Percentiles rank a stretch among this genome's conserved stretches.
These are phyloP conservation scores for Rhododendron griersonianum DNA, from an alignment of 148 eudicot genomes.

Conservation along the genomic window DNA sequence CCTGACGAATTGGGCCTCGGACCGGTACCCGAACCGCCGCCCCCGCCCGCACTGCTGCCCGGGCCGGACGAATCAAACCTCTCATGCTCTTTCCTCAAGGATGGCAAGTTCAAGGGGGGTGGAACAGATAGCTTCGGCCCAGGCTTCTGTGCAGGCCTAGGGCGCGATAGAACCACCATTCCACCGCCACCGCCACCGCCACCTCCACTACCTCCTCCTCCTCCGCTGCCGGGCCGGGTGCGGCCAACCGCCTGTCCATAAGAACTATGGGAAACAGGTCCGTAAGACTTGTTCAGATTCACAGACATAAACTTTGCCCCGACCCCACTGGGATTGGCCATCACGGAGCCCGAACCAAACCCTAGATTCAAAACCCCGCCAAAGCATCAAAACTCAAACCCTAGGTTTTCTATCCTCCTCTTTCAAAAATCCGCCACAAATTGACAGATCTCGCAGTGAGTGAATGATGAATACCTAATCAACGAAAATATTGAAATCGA, in stretches of 20 bases:
- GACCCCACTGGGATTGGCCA: constrained; percentile 78
- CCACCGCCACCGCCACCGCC: constrained; percentile 39
- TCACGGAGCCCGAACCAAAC: constrained; percentile 34
- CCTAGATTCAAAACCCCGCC: constrained; percentile 33
- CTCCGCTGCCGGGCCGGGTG: constrained; percentile 28
- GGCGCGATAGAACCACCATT: constrained; percentile 83
- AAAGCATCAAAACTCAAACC: constrained; percentile 51
- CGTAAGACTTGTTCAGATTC: constrained; percentile 92
- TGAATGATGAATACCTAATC: constrained; percentile 19
- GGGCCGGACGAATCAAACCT: constrained; percentile 69
- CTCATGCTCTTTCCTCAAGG: constrained; percentile 91
- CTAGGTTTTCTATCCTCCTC: constrained; percentile 1
- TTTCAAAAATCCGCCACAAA: constrained; percentile 4
- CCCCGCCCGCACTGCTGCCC: constrained; percentile 48
- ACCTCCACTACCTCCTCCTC: constrained; percentile 9
- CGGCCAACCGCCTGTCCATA: constrained; percentile 46
- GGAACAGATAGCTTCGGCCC: constrained; percentile 86
- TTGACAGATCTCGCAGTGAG: constrained; percentile 17
- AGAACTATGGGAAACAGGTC: constrained; percentile 43
- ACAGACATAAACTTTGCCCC: constrained; percentile 71
- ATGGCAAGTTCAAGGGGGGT: constrained; percentile 99
- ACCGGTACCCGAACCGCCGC: constrained; percentile 46
- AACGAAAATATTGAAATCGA: neutral
- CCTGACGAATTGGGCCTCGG: constrained; percentile 66
- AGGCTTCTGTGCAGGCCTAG: constrained; percentile 57